Base-by-base conservation (phyloP, 768 basidiomycete genomes). In the Nidula microcarpa region DNA sequence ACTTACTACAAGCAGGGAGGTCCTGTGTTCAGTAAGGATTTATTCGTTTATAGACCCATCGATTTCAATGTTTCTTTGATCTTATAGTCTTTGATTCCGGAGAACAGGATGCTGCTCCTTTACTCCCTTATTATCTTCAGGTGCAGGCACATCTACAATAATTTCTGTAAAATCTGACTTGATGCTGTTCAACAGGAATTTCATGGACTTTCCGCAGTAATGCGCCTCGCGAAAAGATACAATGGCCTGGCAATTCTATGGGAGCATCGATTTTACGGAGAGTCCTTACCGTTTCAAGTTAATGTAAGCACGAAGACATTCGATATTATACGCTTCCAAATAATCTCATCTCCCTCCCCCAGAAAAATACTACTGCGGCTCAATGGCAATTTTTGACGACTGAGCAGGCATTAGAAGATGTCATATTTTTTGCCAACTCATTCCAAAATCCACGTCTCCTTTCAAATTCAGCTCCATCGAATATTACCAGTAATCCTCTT, bases 211-310 rank as follows among this genome's bases (percentile, higher is more conserved):
- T 79, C 77, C 1, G 74, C 75, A 0, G 70, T 71, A 1, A 80
- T 79, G 76, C 73, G 68, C 6, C 62, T 78, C 6, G 77, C 77
- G 4, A 74, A 75, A 55, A 63, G 75, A 44, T 77, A 76, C 59
- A 68, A 70, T 4, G 78, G 78, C 3, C 43, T 78, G 7, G 77
- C 77, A 0, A 73, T 79, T 34, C 60, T 80, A 5, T 80, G 77
- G 78, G 78, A 80, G 53, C 78, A 80, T 57, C 67, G 78, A 5
- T 79, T 65, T 54, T 80, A 80, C 56, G 78, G 78, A 10, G 70
- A 68, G 34, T 79, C 77, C 1, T 64, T 72, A 6, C 77, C 78
- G 0, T 79, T 80, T 54, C 72, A 73, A 1, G 71, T 78, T 8
- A 76, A 76, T 57, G 77, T 78, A 47, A 52, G 66, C 45, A 3